Conservation (phyloP, 352 stramenopile genomes). For the Hyphochytrium catenoides region DNA sequence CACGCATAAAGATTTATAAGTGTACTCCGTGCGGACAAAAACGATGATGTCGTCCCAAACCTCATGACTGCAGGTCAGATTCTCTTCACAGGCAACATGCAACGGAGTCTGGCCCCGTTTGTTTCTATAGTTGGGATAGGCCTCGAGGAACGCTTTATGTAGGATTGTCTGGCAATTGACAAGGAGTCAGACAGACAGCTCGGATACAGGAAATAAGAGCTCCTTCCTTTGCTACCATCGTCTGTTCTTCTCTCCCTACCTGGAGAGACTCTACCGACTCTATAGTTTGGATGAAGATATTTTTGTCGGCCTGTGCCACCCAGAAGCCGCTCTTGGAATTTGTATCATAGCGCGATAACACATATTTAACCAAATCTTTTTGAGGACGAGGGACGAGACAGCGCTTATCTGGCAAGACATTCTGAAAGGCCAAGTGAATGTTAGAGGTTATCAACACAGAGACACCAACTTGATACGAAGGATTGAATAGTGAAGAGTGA, state of each 20-base stretch:
- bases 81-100: conserved; percentile 46
- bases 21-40: too few species aligned
- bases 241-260: conserved; percentile 13
- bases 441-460: conserved; percentile 1
- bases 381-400: conserved; percentile 12
- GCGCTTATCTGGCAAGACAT: background rate
- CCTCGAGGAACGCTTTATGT: conserved; percentile 24
- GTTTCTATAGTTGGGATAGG: conserved; percentile 32
- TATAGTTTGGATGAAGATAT: conserved; percentile 7
- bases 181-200: background rate
- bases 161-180: conserved; percentile 9
- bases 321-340: conserved; percentile 7
- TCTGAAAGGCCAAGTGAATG: background rate
- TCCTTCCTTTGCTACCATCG: conserved; percentile 20
- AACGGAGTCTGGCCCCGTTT: conserved; percentile 29
- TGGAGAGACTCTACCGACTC: conserved; percentile 10
- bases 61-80: conserved; percentile 48
- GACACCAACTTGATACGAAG: background rate
- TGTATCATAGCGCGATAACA: conserved; percentile 17
- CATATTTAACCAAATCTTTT: conserved; percentile 19
- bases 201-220: conserved; percentile 6
- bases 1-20: too few species aligned
- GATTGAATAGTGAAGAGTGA: background rate
- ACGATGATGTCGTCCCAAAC: too few species aligned
- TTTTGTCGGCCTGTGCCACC: background rate